Conservation (phyloP, 192 early-diverging fungal genomes). For the Martensiomyces pterosporus region DNA sequence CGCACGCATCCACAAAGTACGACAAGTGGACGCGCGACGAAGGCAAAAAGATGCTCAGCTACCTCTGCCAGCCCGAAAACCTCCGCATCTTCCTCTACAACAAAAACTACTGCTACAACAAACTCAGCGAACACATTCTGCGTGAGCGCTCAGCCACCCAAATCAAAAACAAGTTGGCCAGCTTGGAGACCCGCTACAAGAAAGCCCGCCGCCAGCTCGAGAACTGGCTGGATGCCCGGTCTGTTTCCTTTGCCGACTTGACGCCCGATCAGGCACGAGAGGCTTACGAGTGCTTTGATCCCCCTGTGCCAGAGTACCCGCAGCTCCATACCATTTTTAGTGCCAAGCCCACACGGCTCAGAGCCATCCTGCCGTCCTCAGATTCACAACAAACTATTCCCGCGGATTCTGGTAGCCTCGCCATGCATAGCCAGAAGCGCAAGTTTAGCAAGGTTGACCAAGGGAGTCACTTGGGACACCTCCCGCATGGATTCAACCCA, state of each 20-base stretch:
- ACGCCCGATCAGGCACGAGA: not conserved
- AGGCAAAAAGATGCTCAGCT: not conserved
- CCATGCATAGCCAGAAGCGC: not conserved
- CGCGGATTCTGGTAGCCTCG: not conserved
- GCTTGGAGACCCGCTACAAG: not conserved
- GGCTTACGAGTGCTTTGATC: not conserved
- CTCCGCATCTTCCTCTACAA: not conserved
- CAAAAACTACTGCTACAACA: not conserved
- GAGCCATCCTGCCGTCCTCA: not conserved
- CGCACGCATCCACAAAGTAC: not conserved
- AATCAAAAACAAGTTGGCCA: not conserved
- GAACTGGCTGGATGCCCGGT: not conserved
- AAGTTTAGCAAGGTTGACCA: not conserved
- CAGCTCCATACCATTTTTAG: not conserved
- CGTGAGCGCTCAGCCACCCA: not conserved
- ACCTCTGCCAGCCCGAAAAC: not conserved
- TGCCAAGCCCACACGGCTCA: not conserved
- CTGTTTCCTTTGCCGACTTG: not conserved
- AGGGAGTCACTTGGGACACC: no score
- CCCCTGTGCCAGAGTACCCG: not conserved
- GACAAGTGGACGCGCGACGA: not conserved
- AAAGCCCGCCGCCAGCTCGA: not conserved
- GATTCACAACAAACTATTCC: not conserved
- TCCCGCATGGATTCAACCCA: no score
- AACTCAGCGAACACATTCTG: not conserved